Percentiles rank a stretch among this genome's conserved stretches.
phyloP scores from a whole-genome alignment of 345 rosid genomes.

The Eucalyptus regnans region DNA sequence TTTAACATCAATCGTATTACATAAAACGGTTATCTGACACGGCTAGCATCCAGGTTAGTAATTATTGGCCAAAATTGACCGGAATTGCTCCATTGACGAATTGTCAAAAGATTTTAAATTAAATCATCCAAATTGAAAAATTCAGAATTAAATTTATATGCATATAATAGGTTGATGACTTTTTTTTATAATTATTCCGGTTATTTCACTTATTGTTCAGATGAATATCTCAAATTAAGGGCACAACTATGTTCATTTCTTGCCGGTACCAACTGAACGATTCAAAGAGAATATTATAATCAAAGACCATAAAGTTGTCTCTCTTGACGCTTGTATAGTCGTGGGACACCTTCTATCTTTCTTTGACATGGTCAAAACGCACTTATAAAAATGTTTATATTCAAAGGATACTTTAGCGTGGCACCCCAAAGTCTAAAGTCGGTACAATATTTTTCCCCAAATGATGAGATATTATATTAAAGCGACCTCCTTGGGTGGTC shows the following conservation, averaged over 20 bases:
- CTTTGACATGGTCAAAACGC: not conserved
- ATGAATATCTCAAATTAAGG: not conserved
- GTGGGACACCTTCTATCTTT: not conserved
- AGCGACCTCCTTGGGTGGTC: not conserved
- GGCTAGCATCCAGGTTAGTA: fast-evolving
- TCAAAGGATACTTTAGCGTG: not conserved
- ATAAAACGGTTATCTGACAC: fast-evolving
- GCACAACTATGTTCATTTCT: not conserved
- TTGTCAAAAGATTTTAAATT: not conserved
- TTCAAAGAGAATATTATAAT: not conserved
- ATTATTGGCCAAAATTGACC: fast-evolving
- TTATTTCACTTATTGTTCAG: not conserved
- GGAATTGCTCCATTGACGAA: fast-evolving
- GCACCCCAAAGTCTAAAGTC: not conserved
- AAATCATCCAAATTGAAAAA: not conserved
- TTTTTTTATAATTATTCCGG: not conserved
- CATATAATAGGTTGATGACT: not conserved
- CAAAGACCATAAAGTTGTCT: not conserved
- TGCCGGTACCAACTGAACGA: not conserved
- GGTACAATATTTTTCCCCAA: not conserved
- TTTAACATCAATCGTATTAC: fast-evolving
- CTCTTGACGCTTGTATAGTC: not conserved
- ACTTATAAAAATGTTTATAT: not conserved
- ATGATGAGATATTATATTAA: not conserved
- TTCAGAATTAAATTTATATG: not conserved